Conservation (phyloP, 139 green algal species). For the Tetraselmis striata region DNA sequence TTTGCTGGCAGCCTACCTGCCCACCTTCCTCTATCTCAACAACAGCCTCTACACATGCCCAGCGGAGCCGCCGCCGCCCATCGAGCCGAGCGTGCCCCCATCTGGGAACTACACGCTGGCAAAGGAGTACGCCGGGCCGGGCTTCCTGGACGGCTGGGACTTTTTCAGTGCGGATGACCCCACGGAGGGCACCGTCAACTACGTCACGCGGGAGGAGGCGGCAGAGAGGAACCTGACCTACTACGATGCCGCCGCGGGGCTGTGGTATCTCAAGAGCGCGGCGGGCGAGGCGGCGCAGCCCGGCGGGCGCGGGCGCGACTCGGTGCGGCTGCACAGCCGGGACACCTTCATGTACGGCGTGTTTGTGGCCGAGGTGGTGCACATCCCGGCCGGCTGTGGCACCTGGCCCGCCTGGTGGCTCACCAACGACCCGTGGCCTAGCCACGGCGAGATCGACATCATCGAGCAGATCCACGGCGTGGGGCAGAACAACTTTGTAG, state of each 20-base stretch:
- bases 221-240: not conserved
- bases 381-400: not conserved
- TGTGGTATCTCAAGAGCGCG: not conserved
- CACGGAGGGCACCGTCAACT: not conserved
- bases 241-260: not conserved
- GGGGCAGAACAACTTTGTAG: not conserved
- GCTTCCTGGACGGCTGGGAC: not conserved
- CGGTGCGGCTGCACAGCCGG: not conserved
- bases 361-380: not conserved
- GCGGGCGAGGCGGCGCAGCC: not conserved
- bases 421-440: not conserved
- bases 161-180: not conserved
- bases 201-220: not conserved
- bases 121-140: not conserved
- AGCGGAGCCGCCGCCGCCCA: not conserved
- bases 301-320: not conserved
- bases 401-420: not conserved
- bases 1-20: not conserved
- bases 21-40: not conserved
- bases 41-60: not conserved
- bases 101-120: not conserved
- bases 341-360: not conserved
- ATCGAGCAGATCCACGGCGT: not conserved
- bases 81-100: not conserved
- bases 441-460: not conserved